A percentile compares a stretch with the other conserved stretches of the same genome.
Evolutionary conservation across 75 land plant species (phyloP).

Genomic region (Cupressus sempervirens): DNA sequence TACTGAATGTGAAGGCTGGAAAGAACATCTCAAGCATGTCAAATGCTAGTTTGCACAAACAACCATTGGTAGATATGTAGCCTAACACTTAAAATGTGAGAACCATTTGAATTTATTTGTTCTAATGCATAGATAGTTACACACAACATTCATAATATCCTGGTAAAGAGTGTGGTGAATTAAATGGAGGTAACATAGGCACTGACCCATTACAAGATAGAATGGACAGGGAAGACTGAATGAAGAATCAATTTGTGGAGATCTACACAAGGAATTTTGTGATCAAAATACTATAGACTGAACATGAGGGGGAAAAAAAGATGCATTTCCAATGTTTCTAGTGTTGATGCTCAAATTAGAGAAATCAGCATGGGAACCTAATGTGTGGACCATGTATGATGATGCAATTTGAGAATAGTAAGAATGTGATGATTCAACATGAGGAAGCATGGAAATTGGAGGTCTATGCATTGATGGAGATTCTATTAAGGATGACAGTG

Average conservation of each 20-base stretch:
- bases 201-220: constrained; percentile 4
- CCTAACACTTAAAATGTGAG: not conserved
- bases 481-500: constrained; percentile 4
- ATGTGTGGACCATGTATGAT: not conserved
- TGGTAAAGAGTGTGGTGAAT: constrained; percentile 9
- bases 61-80: not conserved
- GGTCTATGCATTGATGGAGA: constrained; percentile 7
- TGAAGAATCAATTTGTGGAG: not conserved
- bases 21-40: not conserved
- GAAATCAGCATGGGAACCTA: not conserved
- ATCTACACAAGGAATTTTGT: not conserved
- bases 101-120: not conserved
- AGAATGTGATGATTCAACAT: not conserved
- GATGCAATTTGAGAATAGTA: not conserved
- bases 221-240: not conserved
- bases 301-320: not conserved
- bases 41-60: not conserved
- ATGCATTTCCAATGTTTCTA: constrained; percentile 3
- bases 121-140: constrained; percentile 2
- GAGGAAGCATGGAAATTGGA: constrained; percentile 6
- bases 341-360: not conserved
- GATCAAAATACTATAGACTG: not conserved
- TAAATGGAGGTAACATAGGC: not conserved
- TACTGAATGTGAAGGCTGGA: not conserved
- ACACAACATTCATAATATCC: constrained; percentile 9